These are phyloP conservation scores for Colletotrichum liaoningense DNA, from an alignment of 2,329 filamentous ascomycete species.

Conservation along the genomic window DNA sequence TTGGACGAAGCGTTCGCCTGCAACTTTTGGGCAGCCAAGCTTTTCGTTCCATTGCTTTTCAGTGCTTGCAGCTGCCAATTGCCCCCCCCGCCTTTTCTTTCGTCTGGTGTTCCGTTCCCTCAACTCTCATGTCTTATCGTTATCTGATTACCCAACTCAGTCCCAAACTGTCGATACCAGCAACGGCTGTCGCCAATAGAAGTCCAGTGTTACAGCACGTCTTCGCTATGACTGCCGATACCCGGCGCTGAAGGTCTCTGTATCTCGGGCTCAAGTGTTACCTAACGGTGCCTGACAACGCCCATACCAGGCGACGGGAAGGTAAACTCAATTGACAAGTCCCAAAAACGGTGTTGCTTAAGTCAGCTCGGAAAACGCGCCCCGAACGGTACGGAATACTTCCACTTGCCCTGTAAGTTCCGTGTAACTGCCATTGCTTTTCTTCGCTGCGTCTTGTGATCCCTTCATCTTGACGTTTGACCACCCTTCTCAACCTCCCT, in stretches of 20 bases:
- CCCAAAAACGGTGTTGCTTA: not conserved
- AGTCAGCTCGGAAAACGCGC: constrained; percentile 6
- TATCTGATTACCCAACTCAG: not conserved
- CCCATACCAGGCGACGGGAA: not conserved
- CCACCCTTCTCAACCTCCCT: too few relatives aligned
- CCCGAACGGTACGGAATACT: not conserved
- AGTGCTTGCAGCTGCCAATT: too few relatives aligned
- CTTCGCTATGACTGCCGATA: too few relatives aligned
- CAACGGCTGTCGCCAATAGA: not conserved
- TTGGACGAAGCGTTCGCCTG: not conserved
- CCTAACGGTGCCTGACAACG: too few relatives aligned
- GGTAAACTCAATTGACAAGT: not conserved
- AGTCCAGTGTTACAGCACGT: not conserved
- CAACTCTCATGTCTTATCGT: not conserved
- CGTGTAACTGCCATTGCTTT: not conserved
- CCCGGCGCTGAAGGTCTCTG: not conserved
- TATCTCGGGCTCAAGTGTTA: not conserved
- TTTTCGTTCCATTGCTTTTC: not conserved
- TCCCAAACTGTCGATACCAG: not conserved
- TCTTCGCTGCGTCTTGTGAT: not conserved
- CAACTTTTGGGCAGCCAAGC: constrained; percentile 1
- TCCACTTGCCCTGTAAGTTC: too few relatives aligned
- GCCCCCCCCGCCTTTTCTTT: constrained; percentile 10
- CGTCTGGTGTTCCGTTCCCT: constrained; percentile 3
- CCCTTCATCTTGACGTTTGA: not conserved